Evolutionary conservation across 495 filamentous ascomycete species (phyloP).

Genomic region (Aspergillus mulundensis): DNA sequence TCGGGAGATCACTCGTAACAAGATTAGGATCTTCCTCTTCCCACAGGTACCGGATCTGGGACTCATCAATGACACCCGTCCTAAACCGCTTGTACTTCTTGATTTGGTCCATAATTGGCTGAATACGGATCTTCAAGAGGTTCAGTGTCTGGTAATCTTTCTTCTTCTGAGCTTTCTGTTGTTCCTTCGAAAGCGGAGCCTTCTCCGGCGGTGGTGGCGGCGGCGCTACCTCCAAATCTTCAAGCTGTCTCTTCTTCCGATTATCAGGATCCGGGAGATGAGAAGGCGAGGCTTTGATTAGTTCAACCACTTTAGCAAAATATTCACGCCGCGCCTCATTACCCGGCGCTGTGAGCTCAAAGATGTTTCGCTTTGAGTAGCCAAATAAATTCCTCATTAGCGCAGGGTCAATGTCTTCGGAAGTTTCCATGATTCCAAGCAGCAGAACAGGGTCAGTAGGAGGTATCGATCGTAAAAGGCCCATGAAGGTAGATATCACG

Average conservation of each 20-base stretch:
- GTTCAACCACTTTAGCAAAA: slow-evolving; percentile 66
- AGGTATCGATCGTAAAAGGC: slow-evolving; percentile 70
- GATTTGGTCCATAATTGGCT: slow-evolving; percentile 93
- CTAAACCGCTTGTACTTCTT: slow-evolving; percentile 83
- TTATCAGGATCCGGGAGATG: slow-evolving; percentile 84
- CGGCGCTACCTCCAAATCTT: slow-evolving; percentile 68
- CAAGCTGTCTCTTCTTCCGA: slow-evolving; percentile 79
- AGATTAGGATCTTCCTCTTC: slow-evolving; percentile 79
- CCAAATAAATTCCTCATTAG: slow-evolving; percentile 78
- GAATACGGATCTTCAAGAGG: slow-evolving; percentile 77
- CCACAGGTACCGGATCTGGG: slow-evolving; percentile 70
- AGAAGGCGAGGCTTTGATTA: slow-evolving; percentile 69
- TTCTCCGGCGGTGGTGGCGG: slow-evolving; percentile 60
- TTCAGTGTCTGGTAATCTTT: slow-evolving; percentile 78
- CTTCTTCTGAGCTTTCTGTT: slow-evolving; percentile 74
- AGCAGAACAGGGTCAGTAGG: slow-evolving; percentile 86
- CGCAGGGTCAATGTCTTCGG: slow-evolving; percentile 50
- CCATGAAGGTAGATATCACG: slow-evolving; percentile 72
- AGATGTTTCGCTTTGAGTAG: slow-evolving; percentile 74
- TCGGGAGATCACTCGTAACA: slow-evolving; percentile 69
- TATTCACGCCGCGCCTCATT: slow-evolving; percentile 66
- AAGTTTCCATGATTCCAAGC: slow-evolving; percentile 71
- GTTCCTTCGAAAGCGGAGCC: slow-evolving; percentile 59
- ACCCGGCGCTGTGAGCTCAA: slow-evolving; percentile 59
- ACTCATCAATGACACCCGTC: slow-evolving; percentile 68